phyloP scores from a whole-genome alignment of 441 rosid species.

The Populus trichocarpa region DNA sequence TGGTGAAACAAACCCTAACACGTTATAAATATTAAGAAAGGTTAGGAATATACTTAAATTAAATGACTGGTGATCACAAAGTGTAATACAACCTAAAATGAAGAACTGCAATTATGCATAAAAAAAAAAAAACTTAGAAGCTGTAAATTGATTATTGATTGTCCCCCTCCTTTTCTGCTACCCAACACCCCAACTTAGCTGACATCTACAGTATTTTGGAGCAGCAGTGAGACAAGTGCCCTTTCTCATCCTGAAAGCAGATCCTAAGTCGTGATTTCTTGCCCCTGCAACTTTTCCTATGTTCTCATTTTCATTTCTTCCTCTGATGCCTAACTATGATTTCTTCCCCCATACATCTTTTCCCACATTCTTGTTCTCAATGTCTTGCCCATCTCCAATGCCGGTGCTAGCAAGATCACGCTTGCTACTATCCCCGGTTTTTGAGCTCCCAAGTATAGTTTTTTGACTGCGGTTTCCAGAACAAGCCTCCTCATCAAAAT shows the following conservation, averaged over 20 bases:
- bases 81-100: background rate
- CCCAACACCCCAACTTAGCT: background rate
- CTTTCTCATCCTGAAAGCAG: background rate
- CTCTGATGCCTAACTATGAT: background rate
- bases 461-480: constrained; percentile 11
- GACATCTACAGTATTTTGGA: background rate
- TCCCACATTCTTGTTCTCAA: constrained; percentile 12
- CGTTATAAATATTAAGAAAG: background rate
- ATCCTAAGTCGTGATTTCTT: background rate
- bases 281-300: background rate
- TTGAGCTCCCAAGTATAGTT: constrained; percentile 22
- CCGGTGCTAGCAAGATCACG: constrained; percentile 6
- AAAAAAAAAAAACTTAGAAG: background rate
- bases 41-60: background rate
- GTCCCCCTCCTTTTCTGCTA: background rate
- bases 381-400: constrained; percentile 1
- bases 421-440: constrained; percentile 22
- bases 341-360: constrained; percentile 19
- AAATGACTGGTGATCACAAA: background rate
- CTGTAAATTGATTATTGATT: background rate
- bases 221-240: background rate
- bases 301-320: background rate
- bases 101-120: background rate
- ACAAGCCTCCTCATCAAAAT: constrained; percentile 42
- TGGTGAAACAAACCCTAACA: background rate